Base-by-base conservation (phyloP, 805 yeast species). In the Kazachstania viticola region DNA sequence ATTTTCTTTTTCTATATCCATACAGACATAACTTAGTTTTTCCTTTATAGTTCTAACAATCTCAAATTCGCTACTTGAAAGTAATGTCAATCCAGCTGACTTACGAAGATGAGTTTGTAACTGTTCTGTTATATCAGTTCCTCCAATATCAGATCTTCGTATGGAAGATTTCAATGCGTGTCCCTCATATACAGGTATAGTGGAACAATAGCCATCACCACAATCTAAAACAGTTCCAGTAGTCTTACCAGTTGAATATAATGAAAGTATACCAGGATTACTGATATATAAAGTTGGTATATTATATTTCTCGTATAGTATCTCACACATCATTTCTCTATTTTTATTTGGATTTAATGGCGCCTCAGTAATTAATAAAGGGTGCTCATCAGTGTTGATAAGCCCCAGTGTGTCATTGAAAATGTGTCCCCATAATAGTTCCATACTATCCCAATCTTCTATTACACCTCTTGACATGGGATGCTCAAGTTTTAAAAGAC, bases 211-310 rank as follows among this genome's bases (percentile, higher is more conserved):
- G 4, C 96, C 96, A 54, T 87, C 96, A 4, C 96, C 96, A n/a
- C 79, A 71, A 49, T 87, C 95, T 9, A 88, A 49, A 3, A 83
- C 94, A 24, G 83, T 70, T 1, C 96, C 97, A 0, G 94, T 85
- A 6, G 96, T 87, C 42, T 83, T 62, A 0, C 96, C 97, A 4
- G 82, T 69, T 0, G 96, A 85, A 57, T 88, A 87, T 25, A 87
- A 60, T 3, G 95, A 69, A 25, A 87, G 60, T 9, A 85, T 85
- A 0, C 94, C 88, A 42, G 88, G 96, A 50, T 83, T 84, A 14
- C 95, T 95, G 29, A 87, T 95, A 46, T 88, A 87, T 8, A 87
- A 94, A 14, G 95, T 95, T 24, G 88, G 84, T 56, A 85, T 81
- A 36, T 77, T 73, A 59, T 85, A 87, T 52, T 78, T 78, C 55